These are phyloP conservation scores for Fistulinella staudtii DNA, from an alignment of 1,284 basidiomycete genomes.

Conservation along the genomic window DNA sequence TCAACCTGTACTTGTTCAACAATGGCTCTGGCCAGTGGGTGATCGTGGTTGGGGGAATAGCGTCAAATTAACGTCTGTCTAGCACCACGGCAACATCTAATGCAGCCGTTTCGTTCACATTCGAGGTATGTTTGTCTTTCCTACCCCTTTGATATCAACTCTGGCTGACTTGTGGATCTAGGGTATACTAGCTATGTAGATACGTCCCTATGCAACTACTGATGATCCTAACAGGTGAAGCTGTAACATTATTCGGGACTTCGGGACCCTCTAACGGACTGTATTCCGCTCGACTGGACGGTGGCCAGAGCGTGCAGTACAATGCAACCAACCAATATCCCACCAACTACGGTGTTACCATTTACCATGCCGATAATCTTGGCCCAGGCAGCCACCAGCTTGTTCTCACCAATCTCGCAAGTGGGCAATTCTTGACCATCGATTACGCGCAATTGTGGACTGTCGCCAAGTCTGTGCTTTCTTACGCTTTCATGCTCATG, in stretches of 20 bases:
- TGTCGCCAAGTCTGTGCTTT: conserved; percentile 12
- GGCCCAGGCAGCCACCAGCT: conserved; percentile 24
- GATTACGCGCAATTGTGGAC: conserved; percentile 25
- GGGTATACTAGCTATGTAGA: too few species aligned
- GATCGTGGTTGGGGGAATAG: background rate
- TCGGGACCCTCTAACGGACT: conserved; percentile 22
- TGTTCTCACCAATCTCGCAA: conserved; percentile 24
- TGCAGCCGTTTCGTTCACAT: conserved; percentile 28
- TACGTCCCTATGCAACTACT: too few species aligned
- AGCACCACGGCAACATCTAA: conserved; percentile 23
- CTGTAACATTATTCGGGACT: conserved; percentile 24
- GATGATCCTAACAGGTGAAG: conserved; percentile 20
- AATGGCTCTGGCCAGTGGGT: conserved; percentile 33
- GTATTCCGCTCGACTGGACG: conserved; percentile 22
- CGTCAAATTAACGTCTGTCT: background rate
- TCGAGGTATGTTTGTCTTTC: conserved; percentile 25
- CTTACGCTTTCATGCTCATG: background rate
- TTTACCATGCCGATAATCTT: conserved; percentile 31
- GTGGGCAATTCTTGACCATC: conserved; percentile 18
- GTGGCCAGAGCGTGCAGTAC: conserved; percentile 13
- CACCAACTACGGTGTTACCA: conserved; percentile 17
- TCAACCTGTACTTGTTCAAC: conserved; percentile 23
- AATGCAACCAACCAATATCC: conserved; percentile 21
- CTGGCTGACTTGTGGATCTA: too few species aligned
- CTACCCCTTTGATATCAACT: too few species aligned